Base-by-base conservation (phyloP, 2,329 filamentous ascomycete species). In the Fusarium burgessii region DNA sequence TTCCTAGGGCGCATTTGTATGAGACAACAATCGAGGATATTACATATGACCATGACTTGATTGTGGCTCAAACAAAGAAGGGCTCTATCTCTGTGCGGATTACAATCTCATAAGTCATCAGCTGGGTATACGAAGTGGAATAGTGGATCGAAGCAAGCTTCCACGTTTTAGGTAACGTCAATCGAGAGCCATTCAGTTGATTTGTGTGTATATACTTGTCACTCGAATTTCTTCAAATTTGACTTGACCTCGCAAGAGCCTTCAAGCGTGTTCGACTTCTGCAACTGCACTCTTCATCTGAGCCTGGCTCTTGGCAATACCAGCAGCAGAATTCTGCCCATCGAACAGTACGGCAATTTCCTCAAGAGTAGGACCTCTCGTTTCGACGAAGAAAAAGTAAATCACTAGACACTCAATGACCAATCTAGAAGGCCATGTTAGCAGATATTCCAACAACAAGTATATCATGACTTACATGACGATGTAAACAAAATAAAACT, bases 311-410 rank as follows among this genome's bases (percentile, higher is more conserved):
- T 68, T 66, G 2, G 74, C 72, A 5, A 76, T 69, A 5, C 70
- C 66, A 9, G 74, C 74, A 18, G 74, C 74, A 0, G 74, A 74
- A 2, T 74, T 57, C 2, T 74, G 25, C 0, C 74, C 74, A 29
- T 76, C 72, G 6, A 76, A 76, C 2, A 76, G 9, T 2, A 76
- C 70, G 5, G 74, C 74, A 35, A 76, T 76, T 25, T 76, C 74
- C 5, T 76, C 74, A 33, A 76, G 6, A 2, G 74, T 75, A 1
- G 71, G 74, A 0, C 72, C 74, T 3, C 29, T 72, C 1, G 74
- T 76, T 50, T 76, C 74, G 1, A 76, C 74, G 7, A 76, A 76
- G 51, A 75, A 75, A 55, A 76, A 75, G 54, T 75, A 76, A 6
- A 76, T 76, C 1, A 75, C 56, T 0, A 76, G 43, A 32, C 72